Evolutionary conservation across 768 basidiomycete species (phyloP).

Genomic region (Trametes elegans): DNA sequence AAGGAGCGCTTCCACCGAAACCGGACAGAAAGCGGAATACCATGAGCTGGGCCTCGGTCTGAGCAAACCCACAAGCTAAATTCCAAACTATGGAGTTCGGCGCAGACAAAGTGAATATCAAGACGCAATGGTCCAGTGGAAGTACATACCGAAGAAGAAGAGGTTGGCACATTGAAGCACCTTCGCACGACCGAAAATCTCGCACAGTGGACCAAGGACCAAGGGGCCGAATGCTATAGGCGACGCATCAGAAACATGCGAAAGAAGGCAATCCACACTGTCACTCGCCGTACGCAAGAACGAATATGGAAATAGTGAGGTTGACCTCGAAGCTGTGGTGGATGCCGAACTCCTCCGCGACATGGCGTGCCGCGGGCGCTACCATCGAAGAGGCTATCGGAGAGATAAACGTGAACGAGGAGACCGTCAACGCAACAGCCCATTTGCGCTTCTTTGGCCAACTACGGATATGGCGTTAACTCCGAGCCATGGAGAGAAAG

Average conservation of each 20-base stretch:
- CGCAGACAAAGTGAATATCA: background rate
- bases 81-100: conserved; percentile 66
- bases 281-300: conserved; percentile 57
- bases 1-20: conserved; percentile 69
- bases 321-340: conserved; percentile 46
- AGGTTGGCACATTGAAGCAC: conserved; percentile 65
- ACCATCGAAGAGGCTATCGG: conserved; percentile 73
- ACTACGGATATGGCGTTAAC: conserved; percentile 30
- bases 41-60: conserved; percentile 54
- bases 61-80: conserved; percentile 56
- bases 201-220: conserved; percentile 59
- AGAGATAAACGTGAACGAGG: conserved; percentile 27
- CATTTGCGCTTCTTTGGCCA: conserved; percentile 62
- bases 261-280: background rate
- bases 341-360: conserved; percentile 55
- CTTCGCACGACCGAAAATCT: conserved; percentile 64
- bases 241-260: conserved; percentile 7
- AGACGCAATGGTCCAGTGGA: background rate
- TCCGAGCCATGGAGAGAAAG: background rate
- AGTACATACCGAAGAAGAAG: conserved; percentile 54
- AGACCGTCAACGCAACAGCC: conserved; percentile 34
- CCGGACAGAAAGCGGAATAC: conserved; percentile 70
- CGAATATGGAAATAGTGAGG: conserved; percentile 59
- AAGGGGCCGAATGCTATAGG: conserved; percentile 46
- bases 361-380: conserved; percentile 55